These are phyloP conservation scores for Zizania latifolia DNA, from an alignment of 176 grass and related monocot genomes.

Conservation along the genomic window DNA sequence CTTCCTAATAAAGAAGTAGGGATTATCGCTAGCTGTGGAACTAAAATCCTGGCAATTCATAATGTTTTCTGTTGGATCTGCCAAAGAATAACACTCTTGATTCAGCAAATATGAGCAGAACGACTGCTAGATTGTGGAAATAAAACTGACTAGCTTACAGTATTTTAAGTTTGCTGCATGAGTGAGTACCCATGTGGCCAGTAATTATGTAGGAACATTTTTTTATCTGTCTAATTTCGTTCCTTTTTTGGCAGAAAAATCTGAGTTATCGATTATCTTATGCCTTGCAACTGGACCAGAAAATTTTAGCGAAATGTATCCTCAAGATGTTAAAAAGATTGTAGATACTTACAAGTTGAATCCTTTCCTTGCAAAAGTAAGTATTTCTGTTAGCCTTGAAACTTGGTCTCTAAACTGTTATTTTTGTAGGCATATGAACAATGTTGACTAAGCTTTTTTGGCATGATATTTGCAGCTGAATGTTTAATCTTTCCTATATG, in stretches of 20 bases:
- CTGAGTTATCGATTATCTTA: slow-evolving; percentile 76
- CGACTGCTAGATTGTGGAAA: background rate
- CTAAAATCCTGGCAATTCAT: background rate
- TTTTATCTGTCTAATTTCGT: background rate
- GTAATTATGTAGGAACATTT: background rate
- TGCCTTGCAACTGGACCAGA: slow-evolving; percentile 51
- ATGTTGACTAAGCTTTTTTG: background rate
- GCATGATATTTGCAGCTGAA: background rate
- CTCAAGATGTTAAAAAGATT: slow-evolving; percentile 55
- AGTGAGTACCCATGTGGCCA: background rate
- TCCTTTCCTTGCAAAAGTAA: slow-evolving; percentile 66
- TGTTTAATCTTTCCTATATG: slow-evolving; percentile 12
- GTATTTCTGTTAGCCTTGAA: background rate
- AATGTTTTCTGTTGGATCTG: background rate
- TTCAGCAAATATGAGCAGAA: background rate
- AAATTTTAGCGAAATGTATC: slow-evolving; percentile 32
- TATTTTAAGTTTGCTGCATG: background rate
- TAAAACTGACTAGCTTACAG: background rate
- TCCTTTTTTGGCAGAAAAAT: slow-evolving; percentile 53
- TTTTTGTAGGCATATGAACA: background rate
- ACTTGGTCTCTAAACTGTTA: background rate
- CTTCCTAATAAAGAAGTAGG: background rate
- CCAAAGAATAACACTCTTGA: background rate
- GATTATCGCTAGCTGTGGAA: background rate
- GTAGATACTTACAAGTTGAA: slow-evolving; percentile 48